phyloP scores from a whole-genome alignment of 2,329 filamentous ascomycete genomes.

The Zymoseptoria crescenta region DNA sequence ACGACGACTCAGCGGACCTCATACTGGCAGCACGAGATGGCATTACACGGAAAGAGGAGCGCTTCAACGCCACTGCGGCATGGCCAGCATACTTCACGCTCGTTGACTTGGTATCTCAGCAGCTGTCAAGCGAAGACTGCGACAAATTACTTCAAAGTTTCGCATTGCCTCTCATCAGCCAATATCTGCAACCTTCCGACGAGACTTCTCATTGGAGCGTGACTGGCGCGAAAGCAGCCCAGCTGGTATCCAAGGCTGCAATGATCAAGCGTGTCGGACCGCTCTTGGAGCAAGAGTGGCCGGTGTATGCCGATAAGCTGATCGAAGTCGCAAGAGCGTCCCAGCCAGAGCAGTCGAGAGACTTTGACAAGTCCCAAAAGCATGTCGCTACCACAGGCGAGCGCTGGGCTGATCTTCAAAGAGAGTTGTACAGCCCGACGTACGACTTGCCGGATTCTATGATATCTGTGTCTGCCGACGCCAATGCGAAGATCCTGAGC shows the following conservation, averaged over 20 bases:
- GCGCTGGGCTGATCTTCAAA: constrained; percentile 54
- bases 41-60: constrained; percentile 66
- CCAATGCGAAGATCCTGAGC: constrained; percentile 38
- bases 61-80: constrained; percentile 57
- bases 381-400: constrained; percentile 57
- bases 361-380: constrained; percentile 65
- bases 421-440: constrained; percentile 29
- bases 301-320: constrained; percentile 52
- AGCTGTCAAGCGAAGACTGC: constrained; percentile 37
- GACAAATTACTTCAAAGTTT: constrained; percentile 39
- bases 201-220: constrained; percentile 46
- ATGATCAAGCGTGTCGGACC: constrained; percentile 12
- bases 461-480: constrained; percentile 25
- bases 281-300: constrained; percentile 53
- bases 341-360: constrained; percentile 72
- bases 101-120: constrained; percentile 33
- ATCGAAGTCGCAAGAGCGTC: constrained; percentile 63
- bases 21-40: constrained; percentile 63
- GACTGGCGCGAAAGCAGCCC: constrained; percentile 36
- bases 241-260: constrained; percentile 33
- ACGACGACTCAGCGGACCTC: constrained; percentile 52
- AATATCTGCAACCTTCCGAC: constrained; percentile 44
- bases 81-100: constrained; percentile 70
- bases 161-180: constrained; percentile 45
- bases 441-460: constrained; percentile 20